Conservation (phyloP, 1,284 basidiomycete species). For the Papiliotrema flavescens region DNA sequence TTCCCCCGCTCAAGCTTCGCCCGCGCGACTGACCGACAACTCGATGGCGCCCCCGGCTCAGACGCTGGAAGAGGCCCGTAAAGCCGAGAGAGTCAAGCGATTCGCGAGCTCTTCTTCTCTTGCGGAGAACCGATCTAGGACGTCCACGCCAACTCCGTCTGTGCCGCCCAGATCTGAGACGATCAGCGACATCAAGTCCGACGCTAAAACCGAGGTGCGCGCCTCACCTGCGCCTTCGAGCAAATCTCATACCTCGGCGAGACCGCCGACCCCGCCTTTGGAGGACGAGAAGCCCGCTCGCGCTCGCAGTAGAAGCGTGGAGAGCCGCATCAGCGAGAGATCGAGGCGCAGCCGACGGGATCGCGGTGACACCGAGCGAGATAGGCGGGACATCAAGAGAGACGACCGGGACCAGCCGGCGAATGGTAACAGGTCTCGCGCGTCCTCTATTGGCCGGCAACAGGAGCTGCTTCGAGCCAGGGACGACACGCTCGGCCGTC, state of each 20-base stretch:
- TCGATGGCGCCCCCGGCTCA: neutral
- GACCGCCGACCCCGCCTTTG: neutral
- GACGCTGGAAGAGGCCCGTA: neutral
- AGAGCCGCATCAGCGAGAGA: neutral
- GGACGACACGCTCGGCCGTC: slow-evolving; percentile 14
- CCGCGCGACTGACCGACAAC: neutral
- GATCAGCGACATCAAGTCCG: neutral
- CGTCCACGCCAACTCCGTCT: neutral
- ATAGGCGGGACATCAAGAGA: neutral
- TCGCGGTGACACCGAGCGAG: neutral
- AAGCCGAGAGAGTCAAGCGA: neutral
- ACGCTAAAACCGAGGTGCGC: neutral
- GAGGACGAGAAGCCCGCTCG: neutral
- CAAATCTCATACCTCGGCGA: neutral
- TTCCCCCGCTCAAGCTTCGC: neutral
- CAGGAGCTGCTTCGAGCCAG: slow-evolving; percentile 20
- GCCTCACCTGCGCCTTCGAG: neutral
- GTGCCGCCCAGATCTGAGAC: neutral
- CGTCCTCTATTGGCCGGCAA: slow-evolving; percentile 6
- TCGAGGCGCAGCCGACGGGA: neutral
- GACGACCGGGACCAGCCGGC: slow-evolving; percentile 1
- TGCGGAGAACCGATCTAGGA: neutral
- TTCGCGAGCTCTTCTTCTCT: neutral
- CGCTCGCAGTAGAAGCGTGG: neutral
- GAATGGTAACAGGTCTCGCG: slow-evolving; percentile 1